These are phyloP conservation scores for Poterioochromonas sp. DNA, from an alignment of 352 stramenopile genomes.

Conservation along the genomic window DNA sequence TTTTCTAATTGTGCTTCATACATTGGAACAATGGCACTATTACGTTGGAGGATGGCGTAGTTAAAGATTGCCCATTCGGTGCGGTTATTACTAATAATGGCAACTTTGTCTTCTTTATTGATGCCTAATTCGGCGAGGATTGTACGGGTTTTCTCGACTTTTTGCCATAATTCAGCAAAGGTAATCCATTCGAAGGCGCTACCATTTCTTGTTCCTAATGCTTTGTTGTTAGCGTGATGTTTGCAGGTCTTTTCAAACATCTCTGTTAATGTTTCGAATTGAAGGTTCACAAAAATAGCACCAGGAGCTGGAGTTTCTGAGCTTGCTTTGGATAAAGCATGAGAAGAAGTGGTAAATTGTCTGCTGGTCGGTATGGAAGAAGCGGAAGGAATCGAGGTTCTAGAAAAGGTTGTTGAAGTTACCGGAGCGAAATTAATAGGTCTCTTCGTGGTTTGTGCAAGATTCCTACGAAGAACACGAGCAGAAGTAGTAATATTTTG, in stretches of 20 bases:
- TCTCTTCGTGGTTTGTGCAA: no score
- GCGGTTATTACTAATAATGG: slow-evolving; percentile 63
- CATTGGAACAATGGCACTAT: slow-evolving; percentile 44
- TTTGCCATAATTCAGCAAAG: slow-evolving; percentile 51
- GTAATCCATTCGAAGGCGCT: slow-evolving; percentile 52
- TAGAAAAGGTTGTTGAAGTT: no score
- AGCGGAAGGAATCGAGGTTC: no score
- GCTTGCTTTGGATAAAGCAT: no score
- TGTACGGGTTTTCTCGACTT: neutral
- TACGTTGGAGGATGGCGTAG: slow-evolving; percentile 18
- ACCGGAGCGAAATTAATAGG: no score
- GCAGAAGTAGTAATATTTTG: no score
- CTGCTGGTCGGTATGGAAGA: no score
- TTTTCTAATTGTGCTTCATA: slow-evolving; percentile 50
- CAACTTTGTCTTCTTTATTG: slow-evolving; percentile 51
- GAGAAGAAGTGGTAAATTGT: no score
- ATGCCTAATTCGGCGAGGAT: slow-evolving; percentile 44
- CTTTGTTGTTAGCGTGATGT: neutral
- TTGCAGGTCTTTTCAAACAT: neutral
- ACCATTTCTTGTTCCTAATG: slow-evolving; percentile 19
- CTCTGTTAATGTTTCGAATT: neutral
- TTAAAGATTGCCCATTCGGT: slow-evolving; percentile 33
- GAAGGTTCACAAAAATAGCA: neutral
- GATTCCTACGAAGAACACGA: no score
- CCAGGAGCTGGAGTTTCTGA: no score